Conservation (phyloP, 305 asterid species). For the Stenogyne calaminthoides region DNA sequence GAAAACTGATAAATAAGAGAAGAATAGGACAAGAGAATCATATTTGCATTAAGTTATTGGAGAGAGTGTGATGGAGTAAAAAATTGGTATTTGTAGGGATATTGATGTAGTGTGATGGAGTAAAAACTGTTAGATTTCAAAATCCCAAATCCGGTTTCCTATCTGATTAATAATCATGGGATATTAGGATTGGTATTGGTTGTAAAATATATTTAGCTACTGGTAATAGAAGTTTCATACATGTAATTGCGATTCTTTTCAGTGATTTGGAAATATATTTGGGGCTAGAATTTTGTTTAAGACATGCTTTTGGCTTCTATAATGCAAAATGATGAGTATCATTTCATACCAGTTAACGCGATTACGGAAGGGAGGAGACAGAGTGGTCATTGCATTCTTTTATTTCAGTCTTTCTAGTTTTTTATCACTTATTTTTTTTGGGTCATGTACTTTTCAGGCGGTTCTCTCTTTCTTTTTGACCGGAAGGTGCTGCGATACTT, state of each 20-base stretch:
- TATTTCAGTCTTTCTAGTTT: slow-evolving; percentile 10
- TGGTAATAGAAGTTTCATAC: slow-evolving; percentile 3
- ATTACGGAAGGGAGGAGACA: slow-evolving; percentile 1
- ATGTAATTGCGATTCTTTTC: neutral
- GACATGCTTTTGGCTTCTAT: neutral
- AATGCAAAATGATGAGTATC: neutral
- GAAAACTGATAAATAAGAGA: too few species aligned
- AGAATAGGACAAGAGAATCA: neutral
- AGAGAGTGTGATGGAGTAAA: too few species aligned
- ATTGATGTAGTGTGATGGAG: too few species aligned
- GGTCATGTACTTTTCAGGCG: slow-evolving; percentile 53
- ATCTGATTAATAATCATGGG: neutral
- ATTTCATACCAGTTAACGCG: neutral
- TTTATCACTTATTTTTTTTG: slow-evolving; percentile 13
- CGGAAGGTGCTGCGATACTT: slow-evolving; percentile 93
- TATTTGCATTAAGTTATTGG: too few species aligned
- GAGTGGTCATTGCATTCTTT: neutral
- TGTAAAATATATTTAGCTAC: neutral
- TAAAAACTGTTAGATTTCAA: too few species aligned
- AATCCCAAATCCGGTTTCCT: too few species aligned
- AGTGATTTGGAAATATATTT: neutral
- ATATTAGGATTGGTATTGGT: neutral
- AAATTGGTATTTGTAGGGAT: too few species aligned
- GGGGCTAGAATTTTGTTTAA: neutral
- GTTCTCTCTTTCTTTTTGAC: slow-evolving; percentile 96